Evolutionary conservation across 805 yeast genomes (phyloP).

Genomic region (Sugiyamaella lignohabitans): DNA sequence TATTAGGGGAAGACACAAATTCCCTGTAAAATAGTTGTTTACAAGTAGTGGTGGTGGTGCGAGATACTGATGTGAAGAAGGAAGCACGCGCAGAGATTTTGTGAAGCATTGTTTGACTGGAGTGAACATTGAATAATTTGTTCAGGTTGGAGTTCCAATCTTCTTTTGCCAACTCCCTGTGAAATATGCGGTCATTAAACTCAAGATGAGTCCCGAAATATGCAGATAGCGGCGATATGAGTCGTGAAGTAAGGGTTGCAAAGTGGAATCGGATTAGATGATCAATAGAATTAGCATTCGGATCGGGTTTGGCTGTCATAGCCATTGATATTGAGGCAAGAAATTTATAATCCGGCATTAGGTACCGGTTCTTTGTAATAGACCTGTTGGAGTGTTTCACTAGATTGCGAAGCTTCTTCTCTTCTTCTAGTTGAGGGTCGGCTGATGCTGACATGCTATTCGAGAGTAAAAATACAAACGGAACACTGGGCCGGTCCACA

Average conservation of each 20-base stretch:
- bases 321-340: conserved; percentile 1
- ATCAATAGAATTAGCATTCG: conserved; percentile 8
- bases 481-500: not conserved
- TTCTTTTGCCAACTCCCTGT: conserved; percentile 7
- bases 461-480: not conserved
- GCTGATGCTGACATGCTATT: not conserved
- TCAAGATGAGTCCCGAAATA: conserved; percentile 11
- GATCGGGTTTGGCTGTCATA: too few species aligned
- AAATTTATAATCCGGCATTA: conserved; percentile 14
- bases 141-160: conserved; percentile 1
- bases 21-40: conserved; percentile 13
- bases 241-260: conserved; percentile 18
- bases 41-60: not conserved
- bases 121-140: not conserved
- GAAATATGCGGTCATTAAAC: conserved; percentile 13
- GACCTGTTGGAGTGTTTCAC: conserved; percentile 9
- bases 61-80: not conserved
- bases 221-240: conserved; percentile 17
- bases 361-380: conserved; percentile 4
- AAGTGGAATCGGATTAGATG: conserved; percentile 17
- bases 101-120: not conserved
- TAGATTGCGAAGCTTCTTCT: conserved; percentile 4
- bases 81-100: not conserved
- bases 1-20: conserved; percentile 9
- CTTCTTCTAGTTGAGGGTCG: not conserved